Percentiles rank a stretch among this genome's conserved stretches.
Evolutionary conservation across 257 asterid species (phyloP).

Genomic region (Nyctanthes arbortristis): DNA sequence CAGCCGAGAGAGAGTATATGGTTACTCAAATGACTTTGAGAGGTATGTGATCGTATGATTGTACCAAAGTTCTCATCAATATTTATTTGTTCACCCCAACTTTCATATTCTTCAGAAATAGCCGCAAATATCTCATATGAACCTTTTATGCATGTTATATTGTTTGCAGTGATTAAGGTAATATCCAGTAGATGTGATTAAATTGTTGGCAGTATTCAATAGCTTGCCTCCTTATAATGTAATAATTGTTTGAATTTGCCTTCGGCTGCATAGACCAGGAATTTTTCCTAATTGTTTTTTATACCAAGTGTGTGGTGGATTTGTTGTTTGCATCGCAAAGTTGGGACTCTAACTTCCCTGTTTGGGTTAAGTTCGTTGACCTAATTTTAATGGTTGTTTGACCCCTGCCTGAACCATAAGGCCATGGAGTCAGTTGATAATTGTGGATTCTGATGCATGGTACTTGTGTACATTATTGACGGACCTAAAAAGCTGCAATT

Average conservation of each 20-base stretch:
- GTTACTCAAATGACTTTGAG: constrained; percentile 73
- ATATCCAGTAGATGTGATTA: constrained; percentile 1
- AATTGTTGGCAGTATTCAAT: neutral
- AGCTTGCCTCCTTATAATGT: neutral
- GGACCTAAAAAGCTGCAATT: too few relatives aligned
- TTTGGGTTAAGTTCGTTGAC: neutral
- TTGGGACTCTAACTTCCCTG: neutral
- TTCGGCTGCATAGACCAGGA: neutral
- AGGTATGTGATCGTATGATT: constrained; percentile 51
- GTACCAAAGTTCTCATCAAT: constrained; percentile 5
- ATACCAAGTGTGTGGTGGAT: neutral
- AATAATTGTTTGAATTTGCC: neutral
- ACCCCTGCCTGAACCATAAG: constrained; percentile 9
- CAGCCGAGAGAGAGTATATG: constrained; percentile 61
- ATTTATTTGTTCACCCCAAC: constrained; percentile 4
- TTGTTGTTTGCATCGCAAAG: constrained; percentile 11
- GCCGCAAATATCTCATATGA: neutral
- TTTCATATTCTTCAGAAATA: neutral
- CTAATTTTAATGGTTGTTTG: neutral
- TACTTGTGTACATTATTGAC: too few relatives aligned
- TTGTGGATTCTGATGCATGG: constrained; percentile 11
- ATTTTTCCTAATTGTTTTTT: neutral
- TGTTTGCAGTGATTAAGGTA: constrained; percentile 11
- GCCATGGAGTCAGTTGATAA: constrained; percentile 11
- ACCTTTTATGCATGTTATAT: constrained; percentile 3